phyloP scores from a whole-genome alignment of 176 grass and related monocot genomes.

The Zoysia pacifica region DNA sequence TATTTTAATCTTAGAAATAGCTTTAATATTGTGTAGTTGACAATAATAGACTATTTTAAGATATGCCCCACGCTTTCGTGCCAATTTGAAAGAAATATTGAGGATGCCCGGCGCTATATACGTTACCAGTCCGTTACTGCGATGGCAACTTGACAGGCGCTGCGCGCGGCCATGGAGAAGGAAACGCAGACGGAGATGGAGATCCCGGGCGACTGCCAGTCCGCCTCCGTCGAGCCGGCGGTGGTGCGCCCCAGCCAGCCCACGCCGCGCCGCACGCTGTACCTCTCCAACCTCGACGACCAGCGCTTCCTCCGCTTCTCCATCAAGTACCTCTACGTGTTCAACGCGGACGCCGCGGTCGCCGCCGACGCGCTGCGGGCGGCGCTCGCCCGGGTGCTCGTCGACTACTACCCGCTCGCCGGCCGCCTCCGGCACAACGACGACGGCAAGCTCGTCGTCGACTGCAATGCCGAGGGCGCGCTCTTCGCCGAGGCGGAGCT shows the following conservation, averaged over 20 bases:
- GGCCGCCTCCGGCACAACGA: conserved; percentile 62
- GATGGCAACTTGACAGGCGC: no score
- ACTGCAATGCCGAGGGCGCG: conserved; percentile 87
- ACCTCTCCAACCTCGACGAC: conserved; percentile 96
- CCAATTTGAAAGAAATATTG: no score
- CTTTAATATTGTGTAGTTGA: no score
- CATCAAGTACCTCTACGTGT: conserved; percentile 96
- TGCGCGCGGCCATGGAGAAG: conserved; percentile 25
- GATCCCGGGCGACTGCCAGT: conserved; percentile 65
- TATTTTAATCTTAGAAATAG: no score
- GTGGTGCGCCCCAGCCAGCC: conserved; percentile 52
- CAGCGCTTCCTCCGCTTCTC: conserved; percentile 94
- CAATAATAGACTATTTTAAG: no score
- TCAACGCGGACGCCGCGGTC: conserved; percentile 29
- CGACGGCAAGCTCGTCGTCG: conserved; percentile 67
- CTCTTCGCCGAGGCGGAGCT: conserved; percentile 59
- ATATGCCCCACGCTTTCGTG: no score
- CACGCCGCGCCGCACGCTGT: conserved; percentile 56
- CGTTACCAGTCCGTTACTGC: no score
- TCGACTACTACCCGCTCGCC: conserved; percentile 85
- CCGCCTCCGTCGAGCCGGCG: conserved; percentile 27
- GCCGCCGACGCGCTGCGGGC: conserved; percentile 37
- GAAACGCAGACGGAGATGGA: conserved; percentile 12
- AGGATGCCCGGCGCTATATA: no score
- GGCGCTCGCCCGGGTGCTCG: conserved; percentile 59